Base-by-base conservation (phyloP, 2,329 filamentous ascomycete species). In the Hymenotorrendiella dingleyae region DNA sequence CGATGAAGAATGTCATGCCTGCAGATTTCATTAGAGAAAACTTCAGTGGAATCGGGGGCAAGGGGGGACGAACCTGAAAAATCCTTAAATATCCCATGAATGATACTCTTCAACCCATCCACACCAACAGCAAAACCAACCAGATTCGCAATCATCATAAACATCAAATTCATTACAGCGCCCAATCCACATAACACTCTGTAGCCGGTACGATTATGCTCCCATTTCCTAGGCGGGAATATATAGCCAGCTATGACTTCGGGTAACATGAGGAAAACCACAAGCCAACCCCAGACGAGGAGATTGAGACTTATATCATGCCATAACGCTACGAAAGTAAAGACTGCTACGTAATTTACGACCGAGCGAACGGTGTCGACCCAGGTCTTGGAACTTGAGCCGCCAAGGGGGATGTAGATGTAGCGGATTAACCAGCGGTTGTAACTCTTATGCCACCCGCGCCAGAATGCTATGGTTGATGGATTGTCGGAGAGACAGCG, bases 301-400 rank as follows among this genome's bases (percentile, higher is more conserved):
- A 98, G 72, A 8, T 84, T 79, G 22, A 97, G 76, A 66, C 94
- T 84, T 58, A 98, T 94, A 57, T 98, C 93, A 66, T 98, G 93
- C 93, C 93, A 98, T 21, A 98, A 71, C 0, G 93, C 94, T 19
- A 98, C 93, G 58, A 98, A 98, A 0, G 89, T 96, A 62, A 98
- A 98, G 23, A 95, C 86, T 4, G 83, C 67, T 2, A 94, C 70
- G 62, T 88, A 93, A 43, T 91, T 96, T 39, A 79, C 57, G 2
- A 91, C 71, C 0, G 80, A 81, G 12, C 76, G 70, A 33, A 73
- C 78, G 16, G 68, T 64, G 27, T 68, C 64, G 22, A 64, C 50
- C 56, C 68, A 64, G 42, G 54, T 68, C 23, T 64, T 62, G 59
- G 75, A 74, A 22, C 68, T 70, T 2, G 73, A 69, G 6, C 93